These are phyloP conservation scores for Solanum bukasovii DNA, from an alignment of 257 asterid genomes.

Conservation along the genomic window DNA sequence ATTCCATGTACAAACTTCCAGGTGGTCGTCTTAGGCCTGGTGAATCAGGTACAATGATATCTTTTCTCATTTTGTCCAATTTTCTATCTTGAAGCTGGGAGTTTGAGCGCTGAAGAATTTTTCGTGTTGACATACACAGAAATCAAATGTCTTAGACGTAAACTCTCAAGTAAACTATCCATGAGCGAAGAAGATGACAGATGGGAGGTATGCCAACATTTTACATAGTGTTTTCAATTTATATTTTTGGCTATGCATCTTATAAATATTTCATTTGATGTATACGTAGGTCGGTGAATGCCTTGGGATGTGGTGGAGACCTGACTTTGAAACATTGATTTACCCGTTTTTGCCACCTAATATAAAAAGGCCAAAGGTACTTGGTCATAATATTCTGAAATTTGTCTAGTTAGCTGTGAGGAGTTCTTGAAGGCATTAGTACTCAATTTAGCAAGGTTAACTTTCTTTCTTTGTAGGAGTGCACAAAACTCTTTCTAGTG, in stretches of 20 bases:
- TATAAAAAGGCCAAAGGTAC: slow-evolving; percentile 59
- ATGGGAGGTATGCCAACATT: slow-evolving; percentile 53
- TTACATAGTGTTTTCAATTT: background rate
- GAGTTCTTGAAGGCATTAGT: slow-evolving; percentile 1
- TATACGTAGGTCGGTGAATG: slow-evolving; percentile 62
- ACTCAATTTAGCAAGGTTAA: background rate
- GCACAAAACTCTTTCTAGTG: slow-evolving; percentile 76
- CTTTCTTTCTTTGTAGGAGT: slow-evolving; percentile 23
- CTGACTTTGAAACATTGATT: slow-evolving; percentile 47
- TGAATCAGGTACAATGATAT: slow-evolving; percentile 59
- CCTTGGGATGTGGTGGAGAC: slow-evolving; percentile 92
- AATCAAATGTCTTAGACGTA: slow-evolving; percentile 67
- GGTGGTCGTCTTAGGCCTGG: slow-evolving; percentile 79
- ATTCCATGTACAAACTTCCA: slow-evolving; percentile 66
- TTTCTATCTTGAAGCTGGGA: background rate
- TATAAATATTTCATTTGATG: background rate
- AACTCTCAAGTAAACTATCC: slow-evolving; percentile 71
- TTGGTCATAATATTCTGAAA: background rate
- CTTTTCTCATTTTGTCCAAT: background rate
- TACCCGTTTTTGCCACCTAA: slow-evolving; percentile 63
- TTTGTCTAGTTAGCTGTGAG: background rate
- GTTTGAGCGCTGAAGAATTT: background rate
- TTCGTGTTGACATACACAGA: slow-evolving; percentile 26
- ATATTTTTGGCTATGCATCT: background rate
- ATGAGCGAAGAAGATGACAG: slow-evolving; percentile 43